These are phyloP conservation scores for Tricholoma saponaceum DNA, from an alignment of 768 basidiomycete species.

Conservation along the genomic window DNA sequence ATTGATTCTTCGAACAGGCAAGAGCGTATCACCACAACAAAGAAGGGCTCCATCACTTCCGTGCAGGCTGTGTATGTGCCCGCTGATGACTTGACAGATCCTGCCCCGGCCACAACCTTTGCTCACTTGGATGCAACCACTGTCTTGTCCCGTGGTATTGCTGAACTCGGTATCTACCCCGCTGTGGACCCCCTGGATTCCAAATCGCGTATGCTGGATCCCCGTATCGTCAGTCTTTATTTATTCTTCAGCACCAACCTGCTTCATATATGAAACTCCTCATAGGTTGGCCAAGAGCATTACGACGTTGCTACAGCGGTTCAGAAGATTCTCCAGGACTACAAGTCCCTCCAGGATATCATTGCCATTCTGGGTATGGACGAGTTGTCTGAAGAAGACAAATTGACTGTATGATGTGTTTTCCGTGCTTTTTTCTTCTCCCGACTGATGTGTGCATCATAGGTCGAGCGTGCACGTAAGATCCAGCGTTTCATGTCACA, in stretches of 20 bases:
- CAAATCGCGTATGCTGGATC: conserved; percentile 99
- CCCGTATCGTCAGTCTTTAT: conserved; percentile 77
- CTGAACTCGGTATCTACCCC: conserved; percentile 98
- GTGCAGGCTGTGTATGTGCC: conserved; percentile 99
- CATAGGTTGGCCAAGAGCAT: conserved; percentile 82
- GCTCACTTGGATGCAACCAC: conserved; percentile 99
- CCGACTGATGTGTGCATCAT: not conserved
- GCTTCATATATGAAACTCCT: conserved; percentile 2
- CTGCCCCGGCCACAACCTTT: conserved; percentile 98
- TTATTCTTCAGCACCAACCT: not conserved
- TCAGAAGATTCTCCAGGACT: conserved; percentile 96
- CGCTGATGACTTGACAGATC: conserved; percentile 99
- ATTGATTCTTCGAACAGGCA: conserved; percentile 52
- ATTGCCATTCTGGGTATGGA: conserved; percentile 99
- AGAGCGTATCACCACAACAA: conserved; percentile 99
- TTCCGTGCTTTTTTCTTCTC: not conserved
- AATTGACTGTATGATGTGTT: conserved; percentile 74
- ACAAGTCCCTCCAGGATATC: conserved; percentile 98
- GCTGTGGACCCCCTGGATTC: conserved; percentile 99
- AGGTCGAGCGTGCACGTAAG: conserved; percentile 98
- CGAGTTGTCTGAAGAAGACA: conserved; percentile 99
- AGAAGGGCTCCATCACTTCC: conserved; percentile 99
- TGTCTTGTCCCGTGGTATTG: conserved; percentile 98
- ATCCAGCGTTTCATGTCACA: conserved; percentile 99
- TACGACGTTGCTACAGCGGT: conserved; percentile 95